Evolutionary conservation across 2,329 filamentous ascomycete species (phyloP).

Genomic region (Ciborinia camelliae): DNA sequence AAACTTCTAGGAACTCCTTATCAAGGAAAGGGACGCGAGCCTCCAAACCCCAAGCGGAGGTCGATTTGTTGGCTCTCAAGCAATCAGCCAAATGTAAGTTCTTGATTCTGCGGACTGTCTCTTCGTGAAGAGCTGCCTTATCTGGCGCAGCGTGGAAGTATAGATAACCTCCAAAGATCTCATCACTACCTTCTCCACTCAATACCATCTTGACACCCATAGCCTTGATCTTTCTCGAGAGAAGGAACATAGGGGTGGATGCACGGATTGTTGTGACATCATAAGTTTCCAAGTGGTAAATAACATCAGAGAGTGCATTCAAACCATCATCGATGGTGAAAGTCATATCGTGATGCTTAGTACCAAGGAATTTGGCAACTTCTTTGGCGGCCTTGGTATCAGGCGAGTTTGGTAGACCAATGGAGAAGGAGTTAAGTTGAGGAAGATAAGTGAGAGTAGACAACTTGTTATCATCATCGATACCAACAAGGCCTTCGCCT

Average conservation of each 20-base stretch:
- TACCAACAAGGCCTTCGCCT: conserved; percentile 78
- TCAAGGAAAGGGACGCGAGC: conserved; percentile 97
- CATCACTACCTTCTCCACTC: conserved; percentile 92
- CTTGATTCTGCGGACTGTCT: conserved; percentile 92
- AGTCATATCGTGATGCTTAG: conserved; percentile 96
- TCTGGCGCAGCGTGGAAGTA: conserved; percentile 96
- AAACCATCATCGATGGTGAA: conserved; percentile 97
- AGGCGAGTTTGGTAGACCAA: conserved; percentile 87
- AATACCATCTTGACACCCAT: conserved; percentile 99
- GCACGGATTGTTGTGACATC: conserved; percentile 98
- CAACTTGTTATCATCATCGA: conserved; percentile 87
- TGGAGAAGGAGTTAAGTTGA: conserved; percentile 98
- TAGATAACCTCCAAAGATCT: conserved; percentile 97
- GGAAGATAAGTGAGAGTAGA: conserved; percentile 88
- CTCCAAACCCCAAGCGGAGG: conserved; percentile 95
- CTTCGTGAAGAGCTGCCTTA: conserved; percentile 89
- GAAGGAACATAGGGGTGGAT: conserved; percentile 96
- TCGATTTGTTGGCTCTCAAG: conserved; percentile 97
- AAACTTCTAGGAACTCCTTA: conserved; percentile 88
- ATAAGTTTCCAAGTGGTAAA: conserved; percentile 96
- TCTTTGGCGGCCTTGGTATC: conserved; percentile 89
- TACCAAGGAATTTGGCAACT: conserved; percentile 94
- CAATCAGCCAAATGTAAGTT: conserved; percentile 97
- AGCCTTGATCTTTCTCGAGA: conserved; percentile 98
- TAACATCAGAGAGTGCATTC: conserved; percentile 94